Evolutionary conservation across 1,139 yeast species (phyloP).

Genomic region (Scheffersomyces quercinus): DNA sequence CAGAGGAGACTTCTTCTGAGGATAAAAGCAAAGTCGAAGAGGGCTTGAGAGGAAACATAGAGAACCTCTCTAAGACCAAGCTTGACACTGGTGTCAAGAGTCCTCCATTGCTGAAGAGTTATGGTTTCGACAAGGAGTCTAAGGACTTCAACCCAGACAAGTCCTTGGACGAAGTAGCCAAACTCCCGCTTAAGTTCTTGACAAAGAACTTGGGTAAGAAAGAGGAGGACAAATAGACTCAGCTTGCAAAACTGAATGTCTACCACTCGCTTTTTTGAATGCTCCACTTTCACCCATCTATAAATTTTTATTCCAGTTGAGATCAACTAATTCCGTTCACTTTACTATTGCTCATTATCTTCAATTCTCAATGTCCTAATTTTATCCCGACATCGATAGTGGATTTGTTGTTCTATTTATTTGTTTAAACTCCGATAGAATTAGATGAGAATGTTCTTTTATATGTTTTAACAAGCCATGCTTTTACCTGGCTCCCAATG

Average conservation of each 20-base stretch:
- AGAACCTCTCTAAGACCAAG: constrained; percentile 9
- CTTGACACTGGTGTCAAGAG: constrained; percentile 3
- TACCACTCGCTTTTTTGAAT: too few species aligned
- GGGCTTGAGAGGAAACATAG: constrained; percentile 7
- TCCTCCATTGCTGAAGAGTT: constrained; percentile 4
- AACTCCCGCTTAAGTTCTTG: constrained; percentile 25
- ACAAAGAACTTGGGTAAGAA: constrained; percentile 14
- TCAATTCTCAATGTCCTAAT: neutral
- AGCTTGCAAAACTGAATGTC: too few species aligned
- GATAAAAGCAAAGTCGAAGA: constrained; percentile 3
- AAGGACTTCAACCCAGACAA: constrained; percentile 23
- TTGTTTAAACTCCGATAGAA: neutral
- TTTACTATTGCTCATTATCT: neutral
- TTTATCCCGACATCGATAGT: neutral
- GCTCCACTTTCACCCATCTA: neutral
- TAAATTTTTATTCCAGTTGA: neutral
- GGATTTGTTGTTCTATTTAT: neutral
- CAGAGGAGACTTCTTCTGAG: constrained; percentile 1
- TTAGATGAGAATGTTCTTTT: constrained; percentile 1
- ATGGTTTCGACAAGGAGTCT: constrained; percentile 11
- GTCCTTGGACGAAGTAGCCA: constrained; percentile 26
- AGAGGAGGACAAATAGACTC: neutral
- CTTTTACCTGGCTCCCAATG: too few species aligned
- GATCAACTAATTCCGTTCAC: neutral
- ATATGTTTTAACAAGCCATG: neutral